Evolutionary conservation across 192 early-diverging fungal species (phyloP), one percentile per base, ranked within the genome.

Genomic region (Thamnidium elegans): DNA sequence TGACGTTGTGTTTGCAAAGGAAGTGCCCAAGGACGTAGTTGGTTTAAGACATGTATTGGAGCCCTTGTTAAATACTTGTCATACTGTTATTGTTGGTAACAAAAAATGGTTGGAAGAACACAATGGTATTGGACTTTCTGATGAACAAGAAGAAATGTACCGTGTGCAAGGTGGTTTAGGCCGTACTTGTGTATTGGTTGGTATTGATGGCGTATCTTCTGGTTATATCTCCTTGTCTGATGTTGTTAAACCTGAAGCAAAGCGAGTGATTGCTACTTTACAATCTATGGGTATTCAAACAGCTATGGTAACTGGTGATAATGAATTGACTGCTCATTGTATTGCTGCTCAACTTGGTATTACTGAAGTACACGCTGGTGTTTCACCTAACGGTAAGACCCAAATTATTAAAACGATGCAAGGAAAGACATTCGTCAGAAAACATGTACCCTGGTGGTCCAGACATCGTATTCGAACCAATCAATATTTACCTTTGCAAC

Each of bases 291-390:
- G 89, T 11, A 80, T 93, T 50, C 78, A 86, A 46, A 87, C 90
- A 31, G 84, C 87, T 7, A 96, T 99, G 92, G 87, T 97, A 3
- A 99, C 97, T 0, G 97, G 95, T 31, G 97, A 97, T 66, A 92
- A 96, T 69, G 83, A 82, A 56, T 58, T 88, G 56, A 94, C 94
- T 1, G 95, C 97, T 0, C 77, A 81, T 45, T 84, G 83, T 0
- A 91, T 97, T 69, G 97, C 95, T 0, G 53, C 75, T 45, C 83
- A 92, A 65, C 87, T 90, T 65, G 94, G 91, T 11, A 96, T 97
- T 50, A 72, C 75, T 3, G 84, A 94, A 23, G 86, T 99, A 13
- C 86, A 96, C 68, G 95, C 96, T 2, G 92, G 92, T 14, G 85
- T 96, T 3, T 90, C 92, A 17, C 96, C 96, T 0, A 83, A 85